Conservation (phyloP, 768 basidiomycete species). For the Rhodotorula graminis region DNA sequence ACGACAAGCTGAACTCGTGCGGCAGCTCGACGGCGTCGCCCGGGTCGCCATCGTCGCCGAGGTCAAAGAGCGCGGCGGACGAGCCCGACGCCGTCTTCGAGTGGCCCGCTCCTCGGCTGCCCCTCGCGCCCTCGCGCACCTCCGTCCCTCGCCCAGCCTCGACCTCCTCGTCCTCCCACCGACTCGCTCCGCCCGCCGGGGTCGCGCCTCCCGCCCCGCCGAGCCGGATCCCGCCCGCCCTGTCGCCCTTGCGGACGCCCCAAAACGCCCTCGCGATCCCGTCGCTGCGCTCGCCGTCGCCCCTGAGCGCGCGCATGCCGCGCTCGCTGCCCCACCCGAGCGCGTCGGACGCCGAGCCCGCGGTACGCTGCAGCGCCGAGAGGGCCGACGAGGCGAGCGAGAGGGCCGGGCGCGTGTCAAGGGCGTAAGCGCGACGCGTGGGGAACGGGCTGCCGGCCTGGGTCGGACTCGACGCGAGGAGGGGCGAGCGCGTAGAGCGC, state of each 20-base stretch:
- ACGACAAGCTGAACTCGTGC: constrained; percentile 1
- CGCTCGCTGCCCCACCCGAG: constrained; percentile 4
- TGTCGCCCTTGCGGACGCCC: constrained; percentile 7
- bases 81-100: not conserved
- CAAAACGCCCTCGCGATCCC: constrained; percentile 21
- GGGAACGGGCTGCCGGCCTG: not conserved
- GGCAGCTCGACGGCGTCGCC: constrained; percentile 22
- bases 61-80: constrained; percentile 8
- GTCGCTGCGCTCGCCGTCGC: not conserved
- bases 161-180: not conserved
- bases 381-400: not conserved
- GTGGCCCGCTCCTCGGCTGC: not conserved
- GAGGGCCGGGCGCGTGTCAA: not conserved
- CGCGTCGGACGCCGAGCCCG: not conserved
- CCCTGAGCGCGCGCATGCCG: not conserved
- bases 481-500: not conserved
- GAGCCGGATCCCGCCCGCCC: constrained; percentile 16
- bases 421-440: not conserved
- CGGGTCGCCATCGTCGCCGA: constrained; percentile 8
- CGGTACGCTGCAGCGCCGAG: not conserved
- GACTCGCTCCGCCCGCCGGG: not conserved
- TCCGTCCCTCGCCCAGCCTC: not conserved
- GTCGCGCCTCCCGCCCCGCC: not conserved
- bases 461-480: not conserved
- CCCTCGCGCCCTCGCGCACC: no score